Base-by-base conservation (phyloP, 441 rosid species). In the Biscutella auriculata region DNA sequence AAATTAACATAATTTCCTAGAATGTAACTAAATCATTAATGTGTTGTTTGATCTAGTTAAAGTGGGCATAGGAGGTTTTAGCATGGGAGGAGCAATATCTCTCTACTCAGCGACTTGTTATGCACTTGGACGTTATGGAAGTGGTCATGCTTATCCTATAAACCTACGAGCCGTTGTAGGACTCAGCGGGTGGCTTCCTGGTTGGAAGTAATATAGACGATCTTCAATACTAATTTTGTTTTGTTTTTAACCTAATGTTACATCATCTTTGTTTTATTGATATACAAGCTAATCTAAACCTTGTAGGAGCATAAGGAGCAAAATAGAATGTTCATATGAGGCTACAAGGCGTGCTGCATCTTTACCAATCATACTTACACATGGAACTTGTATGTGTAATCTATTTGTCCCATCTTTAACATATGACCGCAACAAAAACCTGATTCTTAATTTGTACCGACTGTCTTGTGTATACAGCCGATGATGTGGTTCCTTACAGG, bases 131-230 rank as follows among this genome's bases (percentile, higher is more conserved):
- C 71, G 76, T 60, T 79, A 74, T 47, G 77, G 80, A 41, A 77
- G 71, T 64, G 87, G 87, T 7, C 73, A 69, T 37, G 67, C 74
- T 21, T 84, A 84, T 63, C 61, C 54, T 34, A 29, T 76, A 69
- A 73, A 76, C 78, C 63, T 84, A 57, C 68, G 71, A 66, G 94
- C 82, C 17, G 77, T 80, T 37, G 78, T 88, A 37, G 88, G 93
- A 12, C 78, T 92, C 25, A 83, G 87, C 8, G 81, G 84, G 53
- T 81, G 90, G 87, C 87, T 83, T 73, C 90, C 90, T 0, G 78
- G 80, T 60, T 81, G 72, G 68, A 83, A 78, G 90, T 83, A 73
- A 49, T 11, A n/a, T n/a, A n/a, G n/a, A n/a, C 33, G 14, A 28
- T 46, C 58, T 34, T 41, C 13, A 8, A 14, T 48, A 21, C 16